Percentiles rank a stretch among this genome's conserved stretches.
These are phyloP conservation scores for Metschnikowia dekortorum DNA, from an alignment of 805 yeast genomes.

Conservation along the genomic window DNA sequence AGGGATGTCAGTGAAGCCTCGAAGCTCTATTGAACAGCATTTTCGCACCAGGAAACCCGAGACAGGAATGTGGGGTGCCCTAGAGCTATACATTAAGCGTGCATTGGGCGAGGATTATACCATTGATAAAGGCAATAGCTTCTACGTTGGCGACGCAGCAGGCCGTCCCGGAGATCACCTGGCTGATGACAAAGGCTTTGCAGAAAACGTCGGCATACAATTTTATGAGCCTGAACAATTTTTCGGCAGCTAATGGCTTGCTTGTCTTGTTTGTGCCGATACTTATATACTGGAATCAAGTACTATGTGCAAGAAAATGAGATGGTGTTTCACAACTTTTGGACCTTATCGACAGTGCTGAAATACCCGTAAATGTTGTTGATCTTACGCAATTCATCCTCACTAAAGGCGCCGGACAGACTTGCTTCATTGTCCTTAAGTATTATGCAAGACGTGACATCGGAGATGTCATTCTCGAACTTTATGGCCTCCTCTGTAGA, in stretches of 20 bases:
- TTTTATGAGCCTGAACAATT: slow-evolving; percentile 73
- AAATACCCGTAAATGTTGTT: slow-evolving; percentile 60
- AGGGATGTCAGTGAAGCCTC: slow-evolving; percentile 15
- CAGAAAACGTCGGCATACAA: slow-evolving; percentile 44
- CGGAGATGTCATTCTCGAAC: slow-evolving; percentile 67
- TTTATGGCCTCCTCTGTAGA: slow-evolving; percentile 62
- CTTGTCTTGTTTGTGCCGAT: background rate
- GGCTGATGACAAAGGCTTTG: slow-evolving; percentile 73
- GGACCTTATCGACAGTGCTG: slow-evolving; percentile 55
- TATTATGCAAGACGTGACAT: slow-evolving; percentile 37
- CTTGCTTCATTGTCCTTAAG: slow-evolving; percentile 26
- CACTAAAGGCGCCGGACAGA: slow-evolving; percentile 14
- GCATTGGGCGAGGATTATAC: slow-evolving; percentile 13
- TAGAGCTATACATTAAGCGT: slow-evolving; percentile 36
- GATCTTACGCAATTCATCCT: slow-evolving; percentile 23
- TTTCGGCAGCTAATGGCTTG: slow-evolving; percentile 26
- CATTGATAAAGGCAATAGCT: slow-evolving; percentile 43
- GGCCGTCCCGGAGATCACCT: slow-evolving; percentile 77
- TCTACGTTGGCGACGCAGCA: slow-evolving; percentile 96
- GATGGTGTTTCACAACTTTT: slow-evolving; percentile 2
- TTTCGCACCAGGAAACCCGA: slow-evolving; percentile 63
- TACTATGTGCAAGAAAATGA: slow-evolving; percentile 2
- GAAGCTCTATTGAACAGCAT: slow-evolving; percentile 31
- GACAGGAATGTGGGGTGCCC: slow-evolving; percentile 68
- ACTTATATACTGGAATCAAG: background rate